Evolutionary conservation across 2,329 filamentous ascomycete species (phyloP).

Genomic region (Coniochaeta ligniaria): DNA sequence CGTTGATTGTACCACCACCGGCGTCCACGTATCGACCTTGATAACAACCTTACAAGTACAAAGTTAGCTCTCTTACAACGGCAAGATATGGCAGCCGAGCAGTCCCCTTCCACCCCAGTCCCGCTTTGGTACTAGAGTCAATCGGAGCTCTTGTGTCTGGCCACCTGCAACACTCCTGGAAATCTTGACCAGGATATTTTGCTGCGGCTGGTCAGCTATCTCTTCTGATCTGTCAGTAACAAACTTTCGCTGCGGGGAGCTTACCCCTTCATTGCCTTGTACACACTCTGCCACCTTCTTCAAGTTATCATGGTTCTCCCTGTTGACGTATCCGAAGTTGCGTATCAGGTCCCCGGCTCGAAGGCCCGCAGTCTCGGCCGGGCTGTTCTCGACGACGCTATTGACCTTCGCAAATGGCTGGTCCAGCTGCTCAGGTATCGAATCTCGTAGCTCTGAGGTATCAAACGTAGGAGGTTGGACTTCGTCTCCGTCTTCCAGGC

Average conservation of each 20-base stretch:
- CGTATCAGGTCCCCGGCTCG: slow-evolving; percentile 74
- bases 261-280: slow-evolving; percentile 80
- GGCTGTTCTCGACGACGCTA: slow-evolving; percentile 68
- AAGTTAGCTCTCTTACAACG: slow-evolving; percentile 41
- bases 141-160: slow-evolving; percentile 49
- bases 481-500: slow-evolving; percentile 45
- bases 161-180: slow-evolving; percentile 38
- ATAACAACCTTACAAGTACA: too few species aligned
- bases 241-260: slow-evolving; percentile 18
- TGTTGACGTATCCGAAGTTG: slow-evolving; percentile 78
- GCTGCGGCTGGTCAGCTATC: slow-evolving; percentile 37
- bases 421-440: slow-evolving; percentile 24
- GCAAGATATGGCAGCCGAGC: slow-evolving; percentile 84
- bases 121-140: slow-evolving; percentile 68
- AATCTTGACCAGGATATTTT: slow-evolving; percentile 62
- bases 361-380: slow-evolving; percentile 76
- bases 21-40: too few species aligned
- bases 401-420: slow-evolving; percentile 84
- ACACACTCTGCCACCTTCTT: slow-evolving; percentile 84
- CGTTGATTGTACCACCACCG: too few species aligned
- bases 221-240: background rate
- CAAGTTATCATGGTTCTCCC: slow-evolving; percentile 78
- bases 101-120: slow-evolving; percentile 89
- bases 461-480: slow-evolving; percentile 17
- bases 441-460: slow-evolving; percentile 22